These are phyloP conservation scores for Rugonectria rugulosa DNA, from an alignment of 2,329 filamentous ascomycete genomes.

Conservation along the genomic window DNA sequence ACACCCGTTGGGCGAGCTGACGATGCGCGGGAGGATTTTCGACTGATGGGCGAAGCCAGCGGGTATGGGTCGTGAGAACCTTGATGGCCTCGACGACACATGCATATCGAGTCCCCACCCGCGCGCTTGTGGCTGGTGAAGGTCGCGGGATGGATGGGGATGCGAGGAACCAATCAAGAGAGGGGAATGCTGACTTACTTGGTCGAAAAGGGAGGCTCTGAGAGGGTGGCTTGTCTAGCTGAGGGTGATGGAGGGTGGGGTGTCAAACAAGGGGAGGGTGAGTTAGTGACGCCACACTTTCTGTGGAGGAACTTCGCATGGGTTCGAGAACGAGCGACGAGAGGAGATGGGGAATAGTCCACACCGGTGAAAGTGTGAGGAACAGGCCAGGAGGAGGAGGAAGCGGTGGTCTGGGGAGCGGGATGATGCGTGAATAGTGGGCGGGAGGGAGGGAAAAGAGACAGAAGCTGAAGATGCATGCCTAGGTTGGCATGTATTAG, in stretches of 20 bases:
- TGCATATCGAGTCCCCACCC: not conserved
- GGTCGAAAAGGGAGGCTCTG: slow-evolving; percentile 5
- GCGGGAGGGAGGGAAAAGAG: too few relatives aligned
- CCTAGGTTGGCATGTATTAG: too few relatives aligned
- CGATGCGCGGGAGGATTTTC: slow-evolving; percentile 19
- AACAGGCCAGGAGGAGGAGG: not conserved
- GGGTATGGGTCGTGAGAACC: slow-evolving; percentile 32
- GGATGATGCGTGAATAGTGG: too few relatives aligned
- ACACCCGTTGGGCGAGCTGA: slow-evolving; percentile 1
- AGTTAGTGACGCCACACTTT: slow-evolving; percentile 26
- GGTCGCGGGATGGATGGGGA: not conserved
- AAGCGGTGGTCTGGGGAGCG: too few relatives aligned
- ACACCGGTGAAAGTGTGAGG: not conserved
- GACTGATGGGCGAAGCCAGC: slow-evolving; percentile 16
- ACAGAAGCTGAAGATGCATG: too few relatives aligned
- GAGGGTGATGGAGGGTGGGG: not conserved
- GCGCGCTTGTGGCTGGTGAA: slow-evolving; percentile 31
- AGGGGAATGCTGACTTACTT: not conserved
- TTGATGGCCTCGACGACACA: slow-evolving; percentile 35
- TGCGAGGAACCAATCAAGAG: slow-evolving; percentile 23
- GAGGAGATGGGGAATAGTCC: not conserved
- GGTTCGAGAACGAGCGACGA: not conserved
- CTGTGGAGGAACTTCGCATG: slow-evolving; percentile 13
- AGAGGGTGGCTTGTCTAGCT: slow-evolving; percentile 9
- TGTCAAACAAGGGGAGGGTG: slow-evolving; percentile 3